phyloP scores from a whole-genome alignment of 257 asterid genomes.

The Solanum peruvianum region DNA sequence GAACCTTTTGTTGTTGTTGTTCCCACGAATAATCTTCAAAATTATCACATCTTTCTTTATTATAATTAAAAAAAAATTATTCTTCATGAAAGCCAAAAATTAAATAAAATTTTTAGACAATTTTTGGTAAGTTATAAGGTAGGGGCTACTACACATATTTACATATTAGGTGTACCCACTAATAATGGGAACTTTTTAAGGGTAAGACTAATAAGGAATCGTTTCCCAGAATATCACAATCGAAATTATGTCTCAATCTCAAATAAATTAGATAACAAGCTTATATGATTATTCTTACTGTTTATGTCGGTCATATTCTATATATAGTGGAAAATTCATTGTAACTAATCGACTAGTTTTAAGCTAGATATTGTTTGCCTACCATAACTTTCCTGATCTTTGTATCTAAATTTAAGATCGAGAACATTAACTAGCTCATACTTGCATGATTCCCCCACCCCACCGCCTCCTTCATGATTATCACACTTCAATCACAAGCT shows the following conservation, averaged over 20 bases:
- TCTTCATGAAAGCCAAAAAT: not conserved
- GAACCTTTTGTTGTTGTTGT: not conserved
- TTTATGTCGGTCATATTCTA: not conserved
- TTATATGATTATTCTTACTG: not conserved
- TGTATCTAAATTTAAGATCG: not conserved
- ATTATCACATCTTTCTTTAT: not conserved
- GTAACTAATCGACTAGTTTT: not conserved
- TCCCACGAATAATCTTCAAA: not conserved
- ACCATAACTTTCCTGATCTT: not conserved
- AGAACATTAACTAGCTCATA: not conserved
- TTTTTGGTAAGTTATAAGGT: not conserved
- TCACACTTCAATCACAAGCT: not conserved
- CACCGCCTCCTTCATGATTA: not conserved
- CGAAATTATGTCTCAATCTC: not conserved
- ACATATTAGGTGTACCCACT: conserved; percentile 9
- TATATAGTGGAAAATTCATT: not conserved
- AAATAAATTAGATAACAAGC: not conserved
- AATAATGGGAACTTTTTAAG: conserved; percentile 1
- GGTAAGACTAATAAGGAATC: not conserved
- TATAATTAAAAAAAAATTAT: not conserved
- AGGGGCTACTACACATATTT: not conserved
- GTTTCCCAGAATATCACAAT: not conserved
- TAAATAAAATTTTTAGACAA: not conserved
- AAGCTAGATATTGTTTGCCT: not conserved
- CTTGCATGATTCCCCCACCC: not conserved